Conservation (phyloP, 202 grass and related monocot species). For the Bolboschoenoplectus hybrid region DNA sequence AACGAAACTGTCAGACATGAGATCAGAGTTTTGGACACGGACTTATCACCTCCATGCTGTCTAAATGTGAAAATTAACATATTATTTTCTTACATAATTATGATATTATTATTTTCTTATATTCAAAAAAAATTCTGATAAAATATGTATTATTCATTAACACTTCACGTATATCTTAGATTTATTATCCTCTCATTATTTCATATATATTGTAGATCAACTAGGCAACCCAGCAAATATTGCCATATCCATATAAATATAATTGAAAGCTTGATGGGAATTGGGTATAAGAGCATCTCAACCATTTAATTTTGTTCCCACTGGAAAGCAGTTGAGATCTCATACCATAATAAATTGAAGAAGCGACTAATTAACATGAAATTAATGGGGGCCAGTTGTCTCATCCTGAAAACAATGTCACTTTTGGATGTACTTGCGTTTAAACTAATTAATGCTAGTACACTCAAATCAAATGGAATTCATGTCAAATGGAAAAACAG, state of each 20-base stretch:
- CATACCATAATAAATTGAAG: not conserved
- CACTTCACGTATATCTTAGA: not conserved
- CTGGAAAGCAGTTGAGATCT: not conserved
- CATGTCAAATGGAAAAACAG: constrained; percentile 31
- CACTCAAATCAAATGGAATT: constrained; percentile 1
- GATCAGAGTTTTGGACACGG: too few species aligned
- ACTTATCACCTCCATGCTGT: too few species aligned
- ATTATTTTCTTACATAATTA: too few species aligned
- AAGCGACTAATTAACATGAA: not conserved
- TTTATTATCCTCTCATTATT: not conserved
- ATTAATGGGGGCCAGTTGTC: constrained; percentile 27
- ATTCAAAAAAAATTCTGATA: not conserved
- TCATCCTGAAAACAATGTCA: not conserved
- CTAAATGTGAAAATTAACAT: too few species aligned
- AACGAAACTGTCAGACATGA: too few species aligned
- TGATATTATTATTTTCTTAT: too few species aligned
- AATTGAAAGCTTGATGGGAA: not conserved
- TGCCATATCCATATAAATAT: not conserved
- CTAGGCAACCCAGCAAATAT: not conserved
- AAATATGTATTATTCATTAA: not conserved
- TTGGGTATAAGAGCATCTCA: not conserved
- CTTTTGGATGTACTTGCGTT: constrained; percentile 21
- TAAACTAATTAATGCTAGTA: not conserved
- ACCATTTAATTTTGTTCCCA: not conserved
- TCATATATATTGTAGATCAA: not conserved